Evolutionary conservation across 495 filamentous ascomycete species (phyloP), one percentile per base, ranked within the genome.

Genomic region (Trichoderma asperelloides): DNA sequence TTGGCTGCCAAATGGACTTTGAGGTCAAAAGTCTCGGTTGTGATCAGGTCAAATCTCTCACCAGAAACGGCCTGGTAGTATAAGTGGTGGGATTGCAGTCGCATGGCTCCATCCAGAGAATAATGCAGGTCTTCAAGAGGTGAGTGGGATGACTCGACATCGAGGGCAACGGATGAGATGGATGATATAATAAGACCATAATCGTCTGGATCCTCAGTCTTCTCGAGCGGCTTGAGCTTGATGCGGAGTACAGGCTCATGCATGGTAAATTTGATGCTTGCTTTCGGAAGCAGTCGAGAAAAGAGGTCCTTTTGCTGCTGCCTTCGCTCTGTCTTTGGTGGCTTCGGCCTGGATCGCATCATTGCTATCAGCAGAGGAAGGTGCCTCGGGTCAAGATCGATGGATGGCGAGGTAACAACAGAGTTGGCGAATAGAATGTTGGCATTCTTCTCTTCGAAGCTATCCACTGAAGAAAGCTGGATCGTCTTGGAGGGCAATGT

Each of bases 341-440:
- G 68, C 33, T 82, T 85, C 7, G 86, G 83, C 63, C 80, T 84
- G 23, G 78, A 78, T 67, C 86, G 86, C 43, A 88, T 77, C 66
- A 98, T 77, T n/a, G 91, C 89, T 51, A 96, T 74, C 18, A 97
- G 77, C 28, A 96, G 84, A 7, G 95, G 94, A 45, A 97, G 81
- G 79, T 97, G 94, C 65, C 90, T 89, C 6, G 96, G 94, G 76
- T 96, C 91, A n/a, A 99, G 79, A 75, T 99, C 95, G 49, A 98
- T 79, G 1, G 96, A 96, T 7, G 95, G 95, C 18, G 95, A 99
- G 7, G 95, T 99, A 64, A 97, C 84, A 62, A 99, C 95, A 9
- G 96, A 85, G 71, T 98, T 98, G 13, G 93, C 94, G 72, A 96
- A 97, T 0, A 99, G 82, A 40, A 99, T 92, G 74, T 99, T 99